phyloP scores from a whole-genome alignment of 495 filamentous ascomycete species.

The Cenococcum geophilum region DNA sequence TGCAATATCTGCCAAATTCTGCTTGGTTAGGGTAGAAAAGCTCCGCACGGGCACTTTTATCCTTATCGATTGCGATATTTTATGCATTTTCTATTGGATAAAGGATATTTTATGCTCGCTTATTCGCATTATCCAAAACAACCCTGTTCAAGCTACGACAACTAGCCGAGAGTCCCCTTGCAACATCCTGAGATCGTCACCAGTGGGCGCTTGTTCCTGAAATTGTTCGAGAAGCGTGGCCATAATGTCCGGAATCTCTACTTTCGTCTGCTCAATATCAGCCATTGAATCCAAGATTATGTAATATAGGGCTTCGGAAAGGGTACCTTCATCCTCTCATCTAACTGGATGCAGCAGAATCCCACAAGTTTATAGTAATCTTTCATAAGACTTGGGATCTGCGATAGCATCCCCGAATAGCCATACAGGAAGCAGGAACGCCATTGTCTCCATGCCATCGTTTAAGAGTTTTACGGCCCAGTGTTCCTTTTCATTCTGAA shows the following conservation, averaged over 20 bases:
- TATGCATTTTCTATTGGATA: too few relatives aligned
- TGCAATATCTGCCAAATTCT: too few relatives aligned
- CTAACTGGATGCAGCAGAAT: slow-evolving; percentile 16
- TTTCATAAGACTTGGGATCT: neutral
- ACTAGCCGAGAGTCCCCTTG: neutral
- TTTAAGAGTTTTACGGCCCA: slow-evolving; percentile 18
- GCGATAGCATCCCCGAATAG: slow-evolving; percentile 1
- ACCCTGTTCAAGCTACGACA: neutral
- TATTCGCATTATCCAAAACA: too few relatives aligned
- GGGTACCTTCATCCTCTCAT: slow-evolving; percentile 20
- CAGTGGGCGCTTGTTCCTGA: neutral
- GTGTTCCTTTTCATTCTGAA: slow-evolving; percentile 26
- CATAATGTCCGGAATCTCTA: neutral
- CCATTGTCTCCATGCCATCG: slow-evolving; percentile 11
- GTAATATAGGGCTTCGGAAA: neutral
- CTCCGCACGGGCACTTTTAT: too few relatives aligned
- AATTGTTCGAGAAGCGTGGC: neutral
- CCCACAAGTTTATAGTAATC: slow-evolving; percentile 20
- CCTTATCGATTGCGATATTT: too few relatives aligned
- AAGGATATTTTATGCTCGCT: too few relatives aligned
- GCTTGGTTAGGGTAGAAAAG: too few relatives aligned
- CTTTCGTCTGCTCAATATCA: neutral
- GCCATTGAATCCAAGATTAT: neutral
- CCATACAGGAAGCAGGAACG: slow-evolving; percentile 14
- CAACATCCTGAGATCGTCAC: neutral